Evolutionary conservation across 2,329 filamentous ascomycete species (phyloP), one percentile per base, ranked within the genome.

Genomic region (Trichophyton verrucosum): DNA sequence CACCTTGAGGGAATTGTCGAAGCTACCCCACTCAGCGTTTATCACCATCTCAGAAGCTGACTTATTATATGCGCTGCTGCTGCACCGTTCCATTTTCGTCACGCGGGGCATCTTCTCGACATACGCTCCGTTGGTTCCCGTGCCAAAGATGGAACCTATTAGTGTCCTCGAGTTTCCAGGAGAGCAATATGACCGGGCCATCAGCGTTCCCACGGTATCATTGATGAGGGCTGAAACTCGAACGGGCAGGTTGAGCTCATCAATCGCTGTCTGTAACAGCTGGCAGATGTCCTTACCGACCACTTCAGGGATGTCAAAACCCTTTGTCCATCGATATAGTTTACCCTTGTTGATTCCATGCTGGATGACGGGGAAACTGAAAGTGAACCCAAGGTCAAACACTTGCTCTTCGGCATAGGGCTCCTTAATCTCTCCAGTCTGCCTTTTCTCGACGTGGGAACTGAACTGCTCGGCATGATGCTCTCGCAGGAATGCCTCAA

Each of bases 1-100:
- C 20, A 95, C 88, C 67, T 86, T 89, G 65, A 97, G 84, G 67
- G 88, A 83, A 76, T 97, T 97, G 76, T 99, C 94, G 70, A 99
- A 99, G 61, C 90, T 95, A 64, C 94, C 94, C 94, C 94, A 99
- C 77, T 99, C 94, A 0, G 89, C 92, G 77, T 99, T 99, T 76
- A 99, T 83, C 62, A 99, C 90, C 94, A 99, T 99, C 68, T 95
- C 85, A 59, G 91, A 91, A 0, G 91, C 95, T 7, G 84, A 85
- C 57, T 79, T 80, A 74, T 96, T 90, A 67, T 88, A 94, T 46
- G 77, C 69, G 51, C 72, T 73, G 1, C 70, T 68, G 63, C 87
- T 77, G 15, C 82, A 77, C 49, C 74, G 66, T 53, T 76, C 74
- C 68, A 86, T 77, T 78, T 97, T 99, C 71, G 85, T 90, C 69